phyloP scores from a whole-genome alignment of 768 basidiomycete species.

The Tephrocybe rancida region DNA sequence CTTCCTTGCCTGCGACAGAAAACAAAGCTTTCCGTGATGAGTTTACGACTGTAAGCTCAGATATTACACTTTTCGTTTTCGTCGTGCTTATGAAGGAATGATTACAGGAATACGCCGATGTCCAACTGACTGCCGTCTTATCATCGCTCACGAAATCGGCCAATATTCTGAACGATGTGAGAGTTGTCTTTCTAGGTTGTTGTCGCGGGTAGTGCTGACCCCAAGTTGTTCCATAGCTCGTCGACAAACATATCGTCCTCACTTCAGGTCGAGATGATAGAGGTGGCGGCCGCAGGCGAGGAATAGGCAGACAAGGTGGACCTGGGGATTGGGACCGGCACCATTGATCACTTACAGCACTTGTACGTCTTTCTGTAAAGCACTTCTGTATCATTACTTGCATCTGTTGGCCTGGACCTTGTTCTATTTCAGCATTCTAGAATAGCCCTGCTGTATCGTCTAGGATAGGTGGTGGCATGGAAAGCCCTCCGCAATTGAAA shows the following conservation, averaged over 20 bases:
- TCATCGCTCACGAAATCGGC: slow-evolving; percentile 88
- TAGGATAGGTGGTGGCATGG: no score
- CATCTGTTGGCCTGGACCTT: not conserved
- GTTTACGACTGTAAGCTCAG: slow-evolving; percentile 70
- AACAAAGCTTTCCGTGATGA: slow-evolving; percentile 83
- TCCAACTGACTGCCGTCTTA: slow-evolving; percentile 89
- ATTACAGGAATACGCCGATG: slow-evolving; percentile 96
- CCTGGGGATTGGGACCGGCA: slow-evolving; percentile 59
- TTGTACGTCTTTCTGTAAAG: not conserved
- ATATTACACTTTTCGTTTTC: not conserved
- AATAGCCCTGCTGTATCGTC: no score
- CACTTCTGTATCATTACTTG: slow-evolving; percentile 12
- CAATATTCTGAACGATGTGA: slow-evolving; percentile 85
- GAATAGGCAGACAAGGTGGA: slow-evolving; percentile 47
- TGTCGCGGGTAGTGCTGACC: slow-evolving; percentile 1
- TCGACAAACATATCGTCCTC: slow-evolving; percentile 76
- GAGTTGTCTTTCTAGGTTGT: slow-evolving; percentile 26
- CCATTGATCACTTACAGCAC: slow-evolving; percentile 31
- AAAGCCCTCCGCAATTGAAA: no score
- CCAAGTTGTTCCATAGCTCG: slow-evolving; percentile 46
- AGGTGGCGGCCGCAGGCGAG: slow-evolving; percentile 51
- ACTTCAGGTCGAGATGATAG: slow-evolving; percentile 61
- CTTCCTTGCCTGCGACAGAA: slow-evolving; percentile 87
- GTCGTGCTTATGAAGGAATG: no score
- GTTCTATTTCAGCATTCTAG: not conserved